Base-by-base conservation (phyloP, 208 protist genomes). In the Angomonas deanei region DNA sequence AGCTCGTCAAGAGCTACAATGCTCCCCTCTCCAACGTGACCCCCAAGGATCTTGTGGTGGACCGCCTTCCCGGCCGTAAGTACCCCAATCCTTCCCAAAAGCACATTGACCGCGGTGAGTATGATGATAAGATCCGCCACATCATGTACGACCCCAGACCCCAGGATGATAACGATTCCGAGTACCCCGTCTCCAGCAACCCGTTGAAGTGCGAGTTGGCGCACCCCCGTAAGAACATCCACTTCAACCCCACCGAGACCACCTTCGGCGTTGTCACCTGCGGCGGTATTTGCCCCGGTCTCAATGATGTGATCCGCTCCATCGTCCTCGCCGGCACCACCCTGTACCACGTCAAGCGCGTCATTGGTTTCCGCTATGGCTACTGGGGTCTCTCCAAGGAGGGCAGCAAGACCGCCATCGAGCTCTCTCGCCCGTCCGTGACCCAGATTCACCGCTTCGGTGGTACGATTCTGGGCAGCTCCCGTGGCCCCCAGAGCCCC, bases 281-380 rank as follows among this genome's bases (percentile, higher is more conserved):
- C 77, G 96, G 96, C 55, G 96, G 96, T 36, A 94, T 98, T 60
- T 98, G 96, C 78, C 96, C 96, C 31, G 96, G 96, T 58, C 84
- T 98, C 24, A 98, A 98, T 78, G 86, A 95, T 34, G 92, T 98
- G 39, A 97, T 98, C 59, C 94, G 92, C 62, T 96, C 82, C 61
- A 78, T 98, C 42, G 92, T 86, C 10, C 77, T 96, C 50, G 76
- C 76, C 31, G 81, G 77, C 36, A 86, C 82, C 36, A 68, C 79
- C 38, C 28, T 62, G 13, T 98, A 98, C 79, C 79, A 84, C 62
- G 91, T 98, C 61, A 89, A 92, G 69, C 77, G 83, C 28, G 89
- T 98, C 3, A 84, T 94, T 66, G 94, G 94, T 49, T 93, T 97
- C 76, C 86, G 85, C 57, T 97, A 86, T 64, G 92, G 93, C 52